A percentile compares a stretch with the other conserved stretches of the same genome.
These are phyloP conservation scores for Wickerhamomyces bisporus DNA, from an alignment of 805 yeast genomes.

Conservation along the genomic window DNA sequence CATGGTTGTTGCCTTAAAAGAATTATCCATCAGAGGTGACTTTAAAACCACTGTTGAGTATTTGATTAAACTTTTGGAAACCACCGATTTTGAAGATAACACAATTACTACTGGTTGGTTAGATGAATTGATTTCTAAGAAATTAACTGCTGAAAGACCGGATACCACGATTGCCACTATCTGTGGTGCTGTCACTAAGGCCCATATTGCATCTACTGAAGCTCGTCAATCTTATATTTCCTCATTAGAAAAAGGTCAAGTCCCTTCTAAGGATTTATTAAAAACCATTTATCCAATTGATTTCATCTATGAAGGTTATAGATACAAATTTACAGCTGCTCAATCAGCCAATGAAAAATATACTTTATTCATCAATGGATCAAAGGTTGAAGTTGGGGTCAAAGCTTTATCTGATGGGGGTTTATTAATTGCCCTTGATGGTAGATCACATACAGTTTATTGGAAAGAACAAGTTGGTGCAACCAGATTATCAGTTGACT, in stretches of 20 bases:
- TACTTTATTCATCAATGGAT: conserved; percentile 89
- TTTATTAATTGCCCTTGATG: conserved; percentile 77
- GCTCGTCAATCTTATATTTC: conserved; percentile 62
- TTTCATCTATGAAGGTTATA: conserved; percentile 89
- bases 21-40: conserved; percentile 95
- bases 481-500: conserved; percentile 90
- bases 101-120: conserved; percentile 99
- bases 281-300: conserved; percentile 90
- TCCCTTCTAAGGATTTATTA: conserved; percentile 73
- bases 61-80: conserved; percentile 88
- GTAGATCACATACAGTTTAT: conserved; percentile 90
- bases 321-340: conserved; percentile 94
- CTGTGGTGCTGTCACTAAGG: conserved; percentile 98
- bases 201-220: conserved; percentile 72
- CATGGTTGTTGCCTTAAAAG: conserved; percentile 98
- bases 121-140: conserved; percentile 90
- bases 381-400: conserved; percentile 82
- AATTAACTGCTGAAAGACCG: conserved; percentile 95
- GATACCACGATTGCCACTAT: conserved; percentile 85
- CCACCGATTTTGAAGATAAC: conserved; percentile 94
- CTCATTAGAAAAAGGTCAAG: conserved; percentile 94
- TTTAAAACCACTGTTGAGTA: conserved; percentile 98
- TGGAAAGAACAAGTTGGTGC: conserved; percentile 98
- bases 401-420: conserved; percentile 95
- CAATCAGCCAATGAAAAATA: conserved; percentile 81